phyloP scores from a whole-genome alignment of 805 yeast species.

The Hanseniaspora jakobsenii region DNA sequence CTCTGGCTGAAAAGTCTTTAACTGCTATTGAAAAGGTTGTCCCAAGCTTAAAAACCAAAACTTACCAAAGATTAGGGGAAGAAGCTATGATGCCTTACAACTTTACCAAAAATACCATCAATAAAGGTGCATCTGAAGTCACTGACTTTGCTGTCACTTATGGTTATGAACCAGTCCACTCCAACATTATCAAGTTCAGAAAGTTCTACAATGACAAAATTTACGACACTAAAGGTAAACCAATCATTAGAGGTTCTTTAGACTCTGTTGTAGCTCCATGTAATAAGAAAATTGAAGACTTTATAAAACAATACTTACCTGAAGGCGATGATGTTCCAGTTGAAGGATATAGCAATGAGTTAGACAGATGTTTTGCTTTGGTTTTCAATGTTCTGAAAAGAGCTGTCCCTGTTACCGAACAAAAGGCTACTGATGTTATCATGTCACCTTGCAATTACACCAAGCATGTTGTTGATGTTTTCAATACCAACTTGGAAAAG shows the following conservation, averaged over 20 bases:
- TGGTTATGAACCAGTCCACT: slow-evolving; percentile 38
- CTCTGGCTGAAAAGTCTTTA: slow-evolving; percentile 44
- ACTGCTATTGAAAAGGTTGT: slow-evolving; percentile 42
- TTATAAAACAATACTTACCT: slow-evolving; percentile 38
- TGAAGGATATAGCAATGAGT: slow-evolving; percentile 43
- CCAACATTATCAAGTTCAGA: slow-evolving; percentile 38
- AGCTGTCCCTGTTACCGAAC: slow-evolving; percentile 29
- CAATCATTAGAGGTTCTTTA: slow-evolving; percentile 46
- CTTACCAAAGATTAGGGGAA: slow-evolving; percentile 38
- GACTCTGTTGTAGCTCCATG: slow-evolving; percentile 55
- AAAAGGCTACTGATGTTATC: slow-evolving; percentile 23
- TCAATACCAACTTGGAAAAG: slow-evolving; percentile 31
- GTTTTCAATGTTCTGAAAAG: slow-evolving; percentile 32
- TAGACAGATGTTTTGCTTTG: slow-evolving; percentile 40
- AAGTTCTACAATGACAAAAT: slow-evolving; percentile 39
- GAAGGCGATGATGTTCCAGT: slow-evolving; percentile 32
- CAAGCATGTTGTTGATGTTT: slow-evolving; percentile 31
- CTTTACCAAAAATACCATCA: slow-evolving; percentile 32
- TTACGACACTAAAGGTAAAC: slow-evolving; percentile 50
- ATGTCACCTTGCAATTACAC: slow-evolving; percentile 30
- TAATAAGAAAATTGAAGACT: slow-evolving; percentile 40
- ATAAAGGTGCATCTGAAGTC: slow-evolving; percentile 29
- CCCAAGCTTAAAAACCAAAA: slow-evolving; percentile 49
- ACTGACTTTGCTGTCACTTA: slow-evolving; percentile 27
- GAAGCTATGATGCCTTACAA: slow-evolving; percentile 42